These are phyloP conservation scores for Platanus orientalis DNA, from an alignment of 164 flowering plant genomes.

Conservation along the genomic window DNA sequence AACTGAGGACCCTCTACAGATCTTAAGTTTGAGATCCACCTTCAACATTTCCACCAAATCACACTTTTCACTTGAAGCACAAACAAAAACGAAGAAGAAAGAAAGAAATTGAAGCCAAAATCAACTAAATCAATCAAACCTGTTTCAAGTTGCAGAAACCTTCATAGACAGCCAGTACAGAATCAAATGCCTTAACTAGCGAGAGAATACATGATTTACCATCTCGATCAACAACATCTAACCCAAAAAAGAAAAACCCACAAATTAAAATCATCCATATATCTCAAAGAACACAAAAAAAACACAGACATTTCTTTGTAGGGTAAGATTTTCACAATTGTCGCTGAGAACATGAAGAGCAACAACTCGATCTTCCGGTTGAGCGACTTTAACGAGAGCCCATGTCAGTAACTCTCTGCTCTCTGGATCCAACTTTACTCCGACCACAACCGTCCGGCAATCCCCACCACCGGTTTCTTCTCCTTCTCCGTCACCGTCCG, in stretches of 20 bases:
- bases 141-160: slow-evolving; percentile 96
- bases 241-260: neutral
- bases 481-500: slow-evolving; percentile 11
- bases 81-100: neutral
- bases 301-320: neutral
- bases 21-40: slow-evolving; percentile 93
- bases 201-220: slow-evolving; percentile 67
- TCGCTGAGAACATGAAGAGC: slow-evolving; percentile 76
- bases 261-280: neutral
- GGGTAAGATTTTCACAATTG: slow-evolving; percentile 31
- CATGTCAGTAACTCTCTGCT: slow-evolving; percentile 89
- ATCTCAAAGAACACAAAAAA: neutral
- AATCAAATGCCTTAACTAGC: slow-evolving; percentile 81
- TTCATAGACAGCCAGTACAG: slow-evolving; percentile 86
- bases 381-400: slow-evolving; percentile 82
- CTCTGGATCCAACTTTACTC: slow-evolving; percentile 64
- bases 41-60: slow-evolving; percentile 22
- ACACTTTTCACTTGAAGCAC: neutral
- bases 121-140: slow-evolving; percentile 28
- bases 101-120: neutral
- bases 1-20: slow-evolving; percentile 75
- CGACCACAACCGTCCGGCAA: slow-evolving; percentile 69
- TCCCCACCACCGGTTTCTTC: slow-evolving; percentile 15
- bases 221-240: slow-evolving; percentile 34
- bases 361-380: slow-evolving; percentile 73